These are phyloP conservation scores for Aspergillus sojae DNA, from an alignment of 2,329 filamentous ascomycete species.

Conservation along the genomic window DNA sequence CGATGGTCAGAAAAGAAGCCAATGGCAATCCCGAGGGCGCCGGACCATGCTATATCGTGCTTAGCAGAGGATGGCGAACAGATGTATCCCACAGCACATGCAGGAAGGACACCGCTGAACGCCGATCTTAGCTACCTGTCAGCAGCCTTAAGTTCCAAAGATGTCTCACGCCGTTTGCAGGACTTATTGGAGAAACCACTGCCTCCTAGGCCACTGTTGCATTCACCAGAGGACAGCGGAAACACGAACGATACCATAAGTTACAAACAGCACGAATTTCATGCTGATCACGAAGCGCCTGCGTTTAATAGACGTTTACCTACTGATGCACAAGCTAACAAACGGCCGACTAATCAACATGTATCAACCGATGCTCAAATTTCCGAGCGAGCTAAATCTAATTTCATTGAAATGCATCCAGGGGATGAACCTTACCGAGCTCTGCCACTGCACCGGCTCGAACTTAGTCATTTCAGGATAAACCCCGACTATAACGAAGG, in stretches of 20 bases:
- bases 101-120: neutral
- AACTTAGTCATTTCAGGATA: conserved; percentile 75
- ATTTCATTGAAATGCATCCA: conserved; percentile 16
- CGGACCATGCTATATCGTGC: conserved; percentile 42
- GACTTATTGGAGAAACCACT: conserved; percentile 35
- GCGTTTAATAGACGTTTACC: neutral
- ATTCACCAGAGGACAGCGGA: neutral
- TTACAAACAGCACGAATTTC: neutral
- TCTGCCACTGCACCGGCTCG: conserved; percentile 60
- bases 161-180: conserved; percentile 29
- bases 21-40: conserved; percentile 39
- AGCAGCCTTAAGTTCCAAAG: neutral
- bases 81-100: conserved; percentile 7
- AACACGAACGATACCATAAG: neutral
- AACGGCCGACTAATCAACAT: neutral
- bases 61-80: conserved; percentile 56
- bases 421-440: conserved; percentile 57
- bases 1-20: conserved; percentile 29
- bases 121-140: neutral
- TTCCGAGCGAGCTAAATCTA: neutral
- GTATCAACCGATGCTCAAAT: neutral
- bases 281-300: neutral
- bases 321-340: neutral
- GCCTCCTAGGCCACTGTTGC: conserved; percentile 25
- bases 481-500: conserved; percentile 75